Conservation (phyloP, 1,139 yeast species). For the Scheffersomyces cryptocercus region DNA sequence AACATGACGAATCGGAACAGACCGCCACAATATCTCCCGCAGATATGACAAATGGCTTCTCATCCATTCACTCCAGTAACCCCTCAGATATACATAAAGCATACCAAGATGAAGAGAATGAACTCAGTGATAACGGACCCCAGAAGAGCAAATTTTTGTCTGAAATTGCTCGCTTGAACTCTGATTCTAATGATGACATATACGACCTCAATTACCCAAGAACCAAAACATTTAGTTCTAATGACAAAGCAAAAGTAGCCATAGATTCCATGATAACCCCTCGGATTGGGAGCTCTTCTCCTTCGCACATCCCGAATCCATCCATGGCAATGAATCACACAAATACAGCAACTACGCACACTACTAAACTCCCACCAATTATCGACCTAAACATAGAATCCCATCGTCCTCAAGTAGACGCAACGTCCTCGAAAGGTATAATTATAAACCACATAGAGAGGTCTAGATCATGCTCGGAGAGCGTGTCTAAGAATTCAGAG, state of each 20-base stretch:
- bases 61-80: not conserved
- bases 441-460: slow-evolving; percentile 52
- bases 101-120: slow-evolving; percentile 4
- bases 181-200: slow-evolving; percentile 38
- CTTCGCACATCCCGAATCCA: not conserved
- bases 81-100: too few species aligned
- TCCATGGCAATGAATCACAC: too few species aligned
- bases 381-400: slow-evolving; percentile 7
- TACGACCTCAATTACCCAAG: slow-evolving; percentile 37
- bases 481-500: slow-evolving; percentile 36
- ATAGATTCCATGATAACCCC: slow-evolving; percentile 44
- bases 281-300: slow-evolving; percentile 13
- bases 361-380: slow-evolving; percentile 9
- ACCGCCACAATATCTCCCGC: not conserved
- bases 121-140: not conserved
- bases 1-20: not conserved
- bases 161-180: slow-evolving; percentile 35
- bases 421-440: slow-evolving; percentile 21
- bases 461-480: slow-evolving; percentile 64
- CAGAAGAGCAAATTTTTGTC: slow-evolving; percentile 25
- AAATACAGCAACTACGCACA: not conserved
- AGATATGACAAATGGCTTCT: not conserved
- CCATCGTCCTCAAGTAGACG: slow-evolving; percentile 10
- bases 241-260: slow-evolving; percentile 40
- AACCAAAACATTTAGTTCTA: slow-evolving; percentile 27